phyloP scores from a whole-genome alignment of 176 grass and related monocot genomes.

The Avena insularis region DNA sequence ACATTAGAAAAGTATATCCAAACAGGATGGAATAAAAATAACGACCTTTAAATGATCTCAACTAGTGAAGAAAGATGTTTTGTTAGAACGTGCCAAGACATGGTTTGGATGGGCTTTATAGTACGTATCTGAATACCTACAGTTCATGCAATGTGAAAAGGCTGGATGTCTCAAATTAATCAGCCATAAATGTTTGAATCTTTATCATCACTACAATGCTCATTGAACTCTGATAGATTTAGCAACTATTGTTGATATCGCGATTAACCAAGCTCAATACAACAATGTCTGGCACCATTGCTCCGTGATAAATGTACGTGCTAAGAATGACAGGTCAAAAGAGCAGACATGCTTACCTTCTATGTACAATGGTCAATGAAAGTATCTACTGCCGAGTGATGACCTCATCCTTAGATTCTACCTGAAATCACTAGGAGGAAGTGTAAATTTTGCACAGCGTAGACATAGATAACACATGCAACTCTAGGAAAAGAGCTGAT shows the following conservation, averaged over 20 bases:
- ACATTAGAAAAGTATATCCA: neutral
- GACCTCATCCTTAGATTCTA: constrained; percentile 69
- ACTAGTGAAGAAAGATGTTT: neutral
- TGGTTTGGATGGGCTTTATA: neutral
- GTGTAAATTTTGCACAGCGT: neutral
- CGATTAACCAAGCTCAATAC: neutral
- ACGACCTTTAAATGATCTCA: neutral
- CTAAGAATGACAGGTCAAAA: constrained; percentile 14
- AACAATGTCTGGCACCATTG: neutral
- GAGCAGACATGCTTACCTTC: constrained; percentile 41
- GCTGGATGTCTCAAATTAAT: neutral
- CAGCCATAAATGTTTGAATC: constrained; percentile 21
- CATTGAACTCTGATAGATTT: neutral
- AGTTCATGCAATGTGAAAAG: neutral
- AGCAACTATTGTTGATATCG: neutral
- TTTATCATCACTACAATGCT: neutral
- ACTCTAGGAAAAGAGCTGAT: constrained; percentile 11
- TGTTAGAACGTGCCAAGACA: neutral
- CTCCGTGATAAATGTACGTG: neutral
- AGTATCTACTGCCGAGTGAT: constrained; percentile 44
- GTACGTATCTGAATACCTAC: neutral
- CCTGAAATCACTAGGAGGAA: constrained; percentile 47
- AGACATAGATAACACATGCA: constrained; percentile 27
- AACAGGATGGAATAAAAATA: neutral
- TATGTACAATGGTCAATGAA: constrained; percentile 13